Evolutionary conservation across 2,329 filamentous ascomycete species (phyloP), one percentile per base, ranked within the genome.

Genomic region (Penicillium vulpinum): DNA sequence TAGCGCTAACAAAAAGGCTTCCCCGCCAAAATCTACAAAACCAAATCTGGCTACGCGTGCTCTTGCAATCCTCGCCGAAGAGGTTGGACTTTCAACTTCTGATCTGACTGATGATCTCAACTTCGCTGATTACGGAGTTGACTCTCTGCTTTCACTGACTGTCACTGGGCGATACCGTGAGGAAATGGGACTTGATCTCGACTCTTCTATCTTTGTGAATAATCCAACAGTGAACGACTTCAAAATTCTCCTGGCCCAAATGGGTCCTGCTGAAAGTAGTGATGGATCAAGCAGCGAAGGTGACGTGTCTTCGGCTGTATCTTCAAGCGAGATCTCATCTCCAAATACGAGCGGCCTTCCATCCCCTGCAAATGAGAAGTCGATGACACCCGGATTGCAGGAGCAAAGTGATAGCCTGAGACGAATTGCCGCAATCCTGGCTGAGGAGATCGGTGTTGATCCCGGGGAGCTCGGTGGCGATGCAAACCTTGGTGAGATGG

Each of bases 111-210:
- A 86, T 51, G 81, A 84, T 51, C 79, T 84, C 51, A 81, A 82
- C 48, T 86, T 86, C 62, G 83, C 85, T 62, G 84, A 86, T 64
- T 80, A 86, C 24, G 84, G 84, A 57, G 83, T 86, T 31, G 84
- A 86, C 70, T 86, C 84, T 8, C 76, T 86, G 18, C 80, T 86
- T 61, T 85, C 84, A 2, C 67, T 86, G 55, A 85, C 83, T 28
- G 84, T 86, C 61, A 85, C 83, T 43, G 83, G 83, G 62, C 82
- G 82, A 66, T 85, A 86, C 73, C 81, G 83, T 39, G 84, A 86
- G 67, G 84, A 86, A 44, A 76, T 86, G 22, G 80, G 84, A 58
- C 74, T 86, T 59, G 83, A 85, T 51, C 80, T 86, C 54, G 80
- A 81, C 54, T 83, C 83, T 11, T 81, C 81, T 28, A 74, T 86